These are phyloP conservation scores for Jackrogersella multiformis DNA, from an alignment of 495 filamentous ascomycete species.

Conservation along the genomic window DNA sequence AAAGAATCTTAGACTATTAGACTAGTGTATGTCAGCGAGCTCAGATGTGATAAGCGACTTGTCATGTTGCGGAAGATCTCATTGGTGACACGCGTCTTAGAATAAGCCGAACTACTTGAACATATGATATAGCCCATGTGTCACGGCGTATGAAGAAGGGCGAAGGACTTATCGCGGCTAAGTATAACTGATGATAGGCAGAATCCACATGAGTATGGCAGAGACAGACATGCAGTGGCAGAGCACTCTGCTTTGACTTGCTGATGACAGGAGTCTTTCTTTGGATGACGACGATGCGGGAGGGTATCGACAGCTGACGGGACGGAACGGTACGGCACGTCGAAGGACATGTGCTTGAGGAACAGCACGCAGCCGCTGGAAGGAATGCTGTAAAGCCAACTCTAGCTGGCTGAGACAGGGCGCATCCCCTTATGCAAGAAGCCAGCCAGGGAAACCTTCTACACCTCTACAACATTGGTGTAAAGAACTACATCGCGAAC, in stretches of 20 bases:
- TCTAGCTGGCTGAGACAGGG: slow-evolving; percentile 19
- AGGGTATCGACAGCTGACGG: slow-evolving; percentile 31
- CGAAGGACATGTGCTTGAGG: slow-evolving; percentile 18
- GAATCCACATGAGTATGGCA: slow-evolving; percentile 9
- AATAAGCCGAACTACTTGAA: slow-evolving; percentile 13
- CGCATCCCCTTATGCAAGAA: slow-evolving; percentile 24
- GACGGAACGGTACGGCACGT: slow-evolving; percentile 34
- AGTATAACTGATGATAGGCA: background rate
- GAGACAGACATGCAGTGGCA: slow-evolving; percentile 15
- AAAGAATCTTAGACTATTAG: background rate
- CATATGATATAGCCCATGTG: background rate
- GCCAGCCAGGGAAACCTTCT: slow-evolving; percentile 19
- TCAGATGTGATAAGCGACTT: slow-evolving; percentile 18
- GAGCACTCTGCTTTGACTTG: slow-evolving; percentile 10
- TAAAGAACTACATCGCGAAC: background rate
- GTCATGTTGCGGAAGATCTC: slow-evolving; percentile 7
- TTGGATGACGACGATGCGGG: slow-evolving; percentile 21
- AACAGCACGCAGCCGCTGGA: slow-evolving; percentile 6
- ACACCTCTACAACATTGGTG: too few relatives aligned
- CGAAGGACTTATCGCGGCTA: background rate
- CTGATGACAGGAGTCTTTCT: background rate
- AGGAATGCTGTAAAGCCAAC: slow-evolving; percentile 5
- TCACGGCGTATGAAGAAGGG: background rate
- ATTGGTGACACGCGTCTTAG: slow-evolving; percentile 17
- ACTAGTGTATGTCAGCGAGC: background rate